Evolutionary conservation across 805 yeast genomes (phyloP).

Genomic region (Tetrapisispora pingtungensis): DNA sequence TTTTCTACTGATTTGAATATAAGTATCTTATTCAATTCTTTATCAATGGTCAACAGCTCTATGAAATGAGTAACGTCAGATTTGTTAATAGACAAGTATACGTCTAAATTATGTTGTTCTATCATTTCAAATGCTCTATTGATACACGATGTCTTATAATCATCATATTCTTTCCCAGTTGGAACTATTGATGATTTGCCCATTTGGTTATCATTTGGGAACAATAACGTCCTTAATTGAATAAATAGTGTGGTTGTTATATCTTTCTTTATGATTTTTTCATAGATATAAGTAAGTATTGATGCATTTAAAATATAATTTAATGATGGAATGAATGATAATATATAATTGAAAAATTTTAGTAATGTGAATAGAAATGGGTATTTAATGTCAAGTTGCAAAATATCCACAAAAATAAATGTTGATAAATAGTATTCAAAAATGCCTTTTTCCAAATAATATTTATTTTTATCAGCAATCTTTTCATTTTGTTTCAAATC

Average conservation of each 20-base stretch:
- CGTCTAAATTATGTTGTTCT: slow-evolving; percentile 9
- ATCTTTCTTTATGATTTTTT: slow-evolving; percentile 8
- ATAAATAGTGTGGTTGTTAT: slow-evolving; percentile 17
- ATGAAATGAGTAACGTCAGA: slow-evolving; percentile 18
- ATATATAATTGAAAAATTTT: slow-evolving; percentile 12
- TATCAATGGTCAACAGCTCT: slow-evolving; percentile 30
- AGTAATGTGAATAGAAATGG: slow-evolving; percentile 14
- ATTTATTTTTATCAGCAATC: not conserved
- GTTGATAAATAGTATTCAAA: slow-evolving; percentile 1
- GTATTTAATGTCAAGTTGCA: slow-evolving; percentile 1
- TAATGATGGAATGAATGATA: not conserved
- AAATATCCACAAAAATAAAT: slow-evolving; percentile 8
- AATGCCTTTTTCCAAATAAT: not conserved
- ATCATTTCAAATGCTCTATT: slow-evolving; percentile 19
- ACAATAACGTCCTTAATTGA: slow-evolving; percentile 31
- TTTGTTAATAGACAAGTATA: slow-evolving; percentile 13
- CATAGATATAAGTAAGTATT: not conserved
- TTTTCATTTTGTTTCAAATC: not conserved
- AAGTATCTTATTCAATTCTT: slow-evolving; percentile 35
- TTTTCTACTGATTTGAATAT: slow-evolving; percentile 36
- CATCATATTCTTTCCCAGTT: slow-evolving; percentile 30
- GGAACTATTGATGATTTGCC: slow-evolving; percentile 41
- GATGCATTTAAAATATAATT: not conserved
- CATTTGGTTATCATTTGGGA: slow-evolving; percentile 41
- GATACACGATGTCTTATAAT: slow-evolving; percentile 22